Percentiles rank a stretch among this genome's conserved stretches.
phyloP scores from a whole-genome alignment of 768 basidiomycete species.

The Pilatotrama ljubarskyi region DNA sequence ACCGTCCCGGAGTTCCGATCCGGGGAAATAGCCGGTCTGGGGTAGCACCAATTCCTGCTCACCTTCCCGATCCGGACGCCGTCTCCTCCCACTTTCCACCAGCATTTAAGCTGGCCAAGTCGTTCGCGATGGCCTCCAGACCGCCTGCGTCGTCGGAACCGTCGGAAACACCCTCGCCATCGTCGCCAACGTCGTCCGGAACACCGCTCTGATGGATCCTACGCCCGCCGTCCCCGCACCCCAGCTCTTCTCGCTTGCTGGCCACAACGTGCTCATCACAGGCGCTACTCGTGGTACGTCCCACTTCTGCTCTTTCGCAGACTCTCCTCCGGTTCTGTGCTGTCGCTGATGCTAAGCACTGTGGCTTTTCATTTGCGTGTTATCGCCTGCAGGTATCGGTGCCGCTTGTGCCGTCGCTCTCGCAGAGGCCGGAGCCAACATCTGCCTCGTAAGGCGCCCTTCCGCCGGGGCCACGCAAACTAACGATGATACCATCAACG shows the following conservation, averaged over 20 bases:
- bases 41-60: conserved; percentile 10
- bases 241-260: conserved; percentile 65
- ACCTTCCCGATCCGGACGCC: conserved; percentile 15
- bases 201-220: conserved; percentile 45
- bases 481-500: conserved; percentile 37
- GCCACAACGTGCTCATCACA: conserved; percentile 74
- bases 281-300: conserved; percentile 71
- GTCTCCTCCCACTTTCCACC: conserved; percentile 1
- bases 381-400: conserved; percentile 47
- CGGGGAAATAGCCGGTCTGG: conserved; percentile 29
- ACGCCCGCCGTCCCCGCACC: conserved; percentile 50
- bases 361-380: conserved; percentile 8
- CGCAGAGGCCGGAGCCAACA: conserved; percentile 52
- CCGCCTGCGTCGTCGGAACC: conserved; percentile 8
- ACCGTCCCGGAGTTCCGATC: conserved; percentile 25
- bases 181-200: not conserved
- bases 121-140: conserved; percentile 2
- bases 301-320: not conserved
- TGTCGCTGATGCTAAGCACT: not conserved
- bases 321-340: conserved; percentile 1
- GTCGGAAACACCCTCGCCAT: not conserved
- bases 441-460: conserved; percentile 50
- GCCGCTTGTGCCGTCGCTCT: conserved; percentile 55
- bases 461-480: conserved; percentile 18
- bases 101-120: not conserved